Percentiles rank a stretch among this genome's conserved stretches.
Conservation (phyloP, 768 basidiomycete genomes). For the Amanita fuliginea region DNA sequence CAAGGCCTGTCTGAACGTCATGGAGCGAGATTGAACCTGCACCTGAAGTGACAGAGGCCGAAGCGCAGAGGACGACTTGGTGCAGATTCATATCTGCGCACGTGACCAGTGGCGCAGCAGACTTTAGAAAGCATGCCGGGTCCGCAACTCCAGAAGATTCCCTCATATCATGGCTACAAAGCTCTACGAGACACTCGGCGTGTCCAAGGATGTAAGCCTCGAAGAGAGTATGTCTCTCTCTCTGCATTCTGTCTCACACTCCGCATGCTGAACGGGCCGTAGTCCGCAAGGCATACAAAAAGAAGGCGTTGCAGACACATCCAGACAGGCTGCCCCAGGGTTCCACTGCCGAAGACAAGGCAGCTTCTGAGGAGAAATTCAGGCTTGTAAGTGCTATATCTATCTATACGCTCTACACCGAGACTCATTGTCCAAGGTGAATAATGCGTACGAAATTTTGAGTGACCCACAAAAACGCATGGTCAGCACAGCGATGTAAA, state of each 20-base stretch:
- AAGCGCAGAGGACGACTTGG: constrained; percentile 57
- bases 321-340: constrained; percentile 58
- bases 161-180: constrained; percentile 32
- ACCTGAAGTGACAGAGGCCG: constrained; percentile 34
- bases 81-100: constrained; percentile 45
- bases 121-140: not conserved
- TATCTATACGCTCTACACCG: not conserved
- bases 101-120: constrained; percentile 2
- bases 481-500: constrained; percentile 19
- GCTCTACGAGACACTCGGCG: constrained; percentile 56
- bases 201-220: constrained; percentile 39
- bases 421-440: constrained; percentile 33
- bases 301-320: constrained; percentile 60
- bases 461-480: constrained; percentile 48
- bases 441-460: constrained; percentile 71
- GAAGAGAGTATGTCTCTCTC: constrained; percentile 48
- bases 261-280: not conserved
- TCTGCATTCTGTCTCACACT: not conserved
- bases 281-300: constrained; percentile 78
- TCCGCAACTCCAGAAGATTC: not conserved
- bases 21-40: constrained; percentile 64
- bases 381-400: constrained; percentile 21
- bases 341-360: constrained; percentile 47
- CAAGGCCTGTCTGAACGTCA: constrained; percentile 68
- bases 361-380: constrained; percentile 45